A percentile compares a stretch with the other conserved stretches of the same genome.
These are phyloP conservation scores for Phytophthora boehmeriae DNA, from an alignment of 352 stramenopile genomes.

Conservation along the genomic window DNA sequence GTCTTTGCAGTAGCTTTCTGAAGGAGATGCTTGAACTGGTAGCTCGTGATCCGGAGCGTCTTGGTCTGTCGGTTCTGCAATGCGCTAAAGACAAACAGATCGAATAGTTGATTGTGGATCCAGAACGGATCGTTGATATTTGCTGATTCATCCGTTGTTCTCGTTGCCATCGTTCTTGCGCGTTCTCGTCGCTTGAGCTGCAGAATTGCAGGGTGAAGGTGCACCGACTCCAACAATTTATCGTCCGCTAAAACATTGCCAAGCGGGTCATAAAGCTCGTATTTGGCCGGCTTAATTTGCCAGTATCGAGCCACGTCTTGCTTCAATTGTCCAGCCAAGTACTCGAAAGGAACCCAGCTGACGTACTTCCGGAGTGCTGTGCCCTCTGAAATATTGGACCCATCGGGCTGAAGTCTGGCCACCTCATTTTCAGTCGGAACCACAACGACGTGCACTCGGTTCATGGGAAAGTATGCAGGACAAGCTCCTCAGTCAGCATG, in stretches of 20 bases:
- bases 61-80: conserved; percentile 60
- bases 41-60: conserved; percentile 52
- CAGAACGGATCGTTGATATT: conserved; percentile 46
- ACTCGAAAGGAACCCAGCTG: conserved; percentile 61
- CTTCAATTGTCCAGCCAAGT: conserved; percentile 45
- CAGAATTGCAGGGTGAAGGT: conserved; percentile 13
- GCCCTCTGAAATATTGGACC: background rate
- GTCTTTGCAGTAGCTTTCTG: conserved; percentile 37
- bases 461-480: conserved; percentile 15
- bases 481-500: background rate
- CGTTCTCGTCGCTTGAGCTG: conserved; percentile 22
- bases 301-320: conserved; percentile 56
- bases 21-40: conserved; percentile 70
- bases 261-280: conserved; percentile 41
- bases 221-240: conserved; percentile 22
- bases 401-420: background rate
- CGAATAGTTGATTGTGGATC: conserved; percentile 64
- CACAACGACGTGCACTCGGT: conserved; percentile 27
- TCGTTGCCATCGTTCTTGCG: background rate
- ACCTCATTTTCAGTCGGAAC: conserved; percentile 7
- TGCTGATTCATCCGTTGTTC: background rate
- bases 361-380: conserved; percentile 15
- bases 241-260: conserved; percentile 30
- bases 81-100: conserved; percentile 67
- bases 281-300: conserved; percentile 47